Conservation (phyloP, 2,329 filamentous ascomycete genomes). For the Pseudonectria buxi region DNA sequence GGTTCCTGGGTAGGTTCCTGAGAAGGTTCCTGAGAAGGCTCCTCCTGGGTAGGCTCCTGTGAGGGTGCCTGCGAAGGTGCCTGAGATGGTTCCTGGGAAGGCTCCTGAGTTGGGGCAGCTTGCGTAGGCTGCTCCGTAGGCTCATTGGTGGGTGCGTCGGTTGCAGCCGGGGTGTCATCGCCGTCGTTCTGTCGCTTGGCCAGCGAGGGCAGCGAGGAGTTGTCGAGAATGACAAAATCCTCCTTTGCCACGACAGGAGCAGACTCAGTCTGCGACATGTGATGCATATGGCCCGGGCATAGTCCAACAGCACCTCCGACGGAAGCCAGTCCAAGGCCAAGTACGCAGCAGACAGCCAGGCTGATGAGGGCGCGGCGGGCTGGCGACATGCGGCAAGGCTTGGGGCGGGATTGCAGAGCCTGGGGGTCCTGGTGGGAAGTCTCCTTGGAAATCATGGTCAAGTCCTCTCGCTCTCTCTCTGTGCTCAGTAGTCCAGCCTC, state of each 20-base stretch:
- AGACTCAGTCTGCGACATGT: slow-evolving; percentile 1
- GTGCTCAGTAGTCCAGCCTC: slow-evolving; percentile 24
- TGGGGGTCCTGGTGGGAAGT: slow-evolving; percentile 20
- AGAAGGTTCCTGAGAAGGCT: slow-evolving; percentile 1
- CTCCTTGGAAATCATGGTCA: slow-evolving; percentile 18
- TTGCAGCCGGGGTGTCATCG: slow-evolving; percentile 23
- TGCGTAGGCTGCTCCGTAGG: slow-evolving; percentile 6
- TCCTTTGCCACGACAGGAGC: slow-evolving; percentile 6
- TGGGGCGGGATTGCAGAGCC: slow-evolving; percentile 6
- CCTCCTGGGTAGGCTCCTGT: slow-evolving; percentile 6
- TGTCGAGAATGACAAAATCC: slow-evolving; percentile 16
- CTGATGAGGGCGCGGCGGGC: slow-evolving; percentile 18
- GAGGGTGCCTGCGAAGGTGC: not conserved
- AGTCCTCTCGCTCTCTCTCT: slow-evolving; percentile 21
- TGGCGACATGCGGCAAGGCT: slow-evolving; percentile 13
- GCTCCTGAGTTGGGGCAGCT: slow-evolving; percentile 1
- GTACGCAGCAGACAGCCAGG: slow-evolving; percentile 18
- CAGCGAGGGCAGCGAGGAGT: slow-evolving; percentile 49
- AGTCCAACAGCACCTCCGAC: slow-evolving; percentile 17
- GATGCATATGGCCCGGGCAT: slow-evolving; percentile 20
- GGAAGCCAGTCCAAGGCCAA: slow-evolving; percentile 18
- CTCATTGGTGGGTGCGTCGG: slow-evolving; percentile 7
- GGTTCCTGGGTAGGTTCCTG: not conserved
- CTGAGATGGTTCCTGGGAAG: slow-evolving; percentile 5
- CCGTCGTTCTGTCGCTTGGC: slow-evolving; percentile 51